phyloP scores from a whole-genome alignment of 805 yeast genomes.

The Lipomyces orientalis region DNA sequence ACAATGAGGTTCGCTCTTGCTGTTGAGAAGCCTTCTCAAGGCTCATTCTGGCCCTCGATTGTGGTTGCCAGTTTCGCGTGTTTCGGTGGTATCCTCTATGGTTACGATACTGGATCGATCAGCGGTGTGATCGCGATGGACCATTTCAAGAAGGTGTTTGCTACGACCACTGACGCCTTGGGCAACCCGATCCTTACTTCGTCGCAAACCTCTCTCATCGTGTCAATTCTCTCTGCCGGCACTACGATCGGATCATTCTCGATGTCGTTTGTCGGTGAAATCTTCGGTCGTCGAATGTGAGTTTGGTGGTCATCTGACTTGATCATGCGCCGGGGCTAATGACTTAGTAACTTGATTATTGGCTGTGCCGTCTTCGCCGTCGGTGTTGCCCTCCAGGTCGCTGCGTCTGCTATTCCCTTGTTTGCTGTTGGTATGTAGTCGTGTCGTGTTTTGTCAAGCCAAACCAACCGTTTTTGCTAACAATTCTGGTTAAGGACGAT shows the following conservation, averaged over 20 bases:
- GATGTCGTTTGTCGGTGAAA: conserved; percentile 70
- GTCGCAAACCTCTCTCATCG: conserved; percentile 58
- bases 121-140: conserved; percentile 77
- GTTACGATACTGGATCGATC: conserved; percentile 86
- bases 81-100: conserved; percentile 86
- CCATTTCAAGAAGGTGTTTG: conserved; percentile 3
- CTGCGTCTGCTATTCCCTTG: conserved; percentile 55
- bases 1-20: neutral
- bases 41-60: conserved; percentile 50
- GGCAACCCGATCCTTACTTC: conserved; percentile 14
- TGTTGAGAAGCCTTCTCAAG: conserved; percentile 6
- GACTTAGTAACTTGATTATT: conserved; percentile 42
- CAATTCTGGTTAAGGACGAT: conserved; percentile 56
- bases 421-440: conserved; percentile 63
- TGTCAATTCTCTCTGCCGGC: conserved; percentile 82
- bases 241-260: conserved; percentile 77
- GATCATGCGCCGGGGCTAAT: neutral
- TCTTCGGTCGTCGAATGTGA: conserved; percentile 66
- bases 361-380: conserved; percentile 67
- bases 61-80: conserved; percentile 81
- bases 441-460: neutral
- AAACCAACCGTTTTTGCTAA: neutral
- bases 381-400: conserved; percentile 75
- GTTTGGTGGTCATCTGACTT: neutral
- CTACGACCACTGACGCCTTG: neutral